A percentile compares a stretch with the other conserved stretches of the same genome.
phyloP scores from a whole-genome alignment of 495 filamentous ascomycete species.

The Tuber brumale region DNA sequence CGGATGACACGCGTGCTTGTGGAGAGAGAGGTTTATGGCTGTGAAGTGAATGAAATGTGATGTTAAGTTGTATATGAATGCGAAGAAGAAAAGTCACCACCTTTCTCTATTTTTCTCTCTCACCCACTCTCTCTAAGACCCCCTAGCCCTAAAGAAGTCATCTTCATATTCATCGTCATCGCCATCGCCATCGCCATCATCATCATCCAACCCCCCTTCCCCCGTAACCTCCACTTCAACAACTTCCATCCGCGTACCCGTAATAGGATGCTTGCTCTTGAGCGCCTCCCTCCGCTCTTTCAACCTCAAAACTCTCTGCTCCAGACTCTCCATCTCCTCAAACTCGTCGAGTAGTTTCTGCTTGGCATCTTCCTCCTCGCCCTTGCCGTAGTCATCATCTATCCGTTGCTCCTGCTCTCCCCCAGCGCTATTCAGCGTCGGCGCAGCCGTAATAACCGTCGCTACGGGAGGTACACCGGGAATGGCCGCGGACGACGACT shows the following conservation, averaged over 20 bases:
- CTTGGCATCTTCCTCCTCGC: slow-evolving; percentile 49
- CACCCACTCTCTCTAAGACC: slow-evolving; percentile 16
- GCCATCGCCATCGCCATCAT: slow-evolving; percentile 45
- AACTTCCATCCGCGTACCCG: slow-evolving; percentile 6
- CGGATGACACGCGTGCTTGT: background rate
- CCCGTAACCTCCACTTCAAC: slow-evolving; percentile 45
- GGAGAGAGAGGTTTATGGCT: background rate
- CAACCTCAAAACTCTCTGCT: slow-evolving; percentile 67
- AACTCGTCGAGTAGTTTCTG: slow-evolving; percentile 79
- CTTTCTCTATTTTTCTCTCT: background rate
- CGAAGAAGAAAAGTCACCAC: background rate
- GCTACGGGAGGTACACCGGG: slow-evolving; percentile 60
- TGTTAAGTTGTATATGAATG: background rate
- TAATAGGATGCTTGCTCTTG: slow-evolving; percentile 43
- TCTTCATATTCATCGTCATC: slow-evolving; percentile 37
- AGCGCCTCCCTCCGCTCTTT: slow-evolving; percentile 60
- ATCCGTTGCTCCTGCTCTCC: slow-evolving; percentile 51
- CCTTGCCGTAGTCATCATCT: slow-evolving; percentile 42
- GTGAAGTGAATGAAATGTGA: background rate
- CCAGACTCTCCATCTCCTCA: slow-evolving; percentile 88
- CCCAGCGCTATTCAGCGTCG: slow-evolving; percentile 57
- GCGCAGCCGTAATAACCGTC: slow-evolving; percentile 62
- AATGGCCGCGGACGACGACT: slow-evolving; percentile 48
- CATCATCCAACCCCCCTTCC: slow-evolving; percentile 30
- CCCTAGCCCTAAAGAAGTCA: slow-evolving; percentile 34